These are phyloP conservation scores for Nakazawaea sp. DNA, from an alignment of 805 yeast genomes.

Conservation along the genomic window DNA sequence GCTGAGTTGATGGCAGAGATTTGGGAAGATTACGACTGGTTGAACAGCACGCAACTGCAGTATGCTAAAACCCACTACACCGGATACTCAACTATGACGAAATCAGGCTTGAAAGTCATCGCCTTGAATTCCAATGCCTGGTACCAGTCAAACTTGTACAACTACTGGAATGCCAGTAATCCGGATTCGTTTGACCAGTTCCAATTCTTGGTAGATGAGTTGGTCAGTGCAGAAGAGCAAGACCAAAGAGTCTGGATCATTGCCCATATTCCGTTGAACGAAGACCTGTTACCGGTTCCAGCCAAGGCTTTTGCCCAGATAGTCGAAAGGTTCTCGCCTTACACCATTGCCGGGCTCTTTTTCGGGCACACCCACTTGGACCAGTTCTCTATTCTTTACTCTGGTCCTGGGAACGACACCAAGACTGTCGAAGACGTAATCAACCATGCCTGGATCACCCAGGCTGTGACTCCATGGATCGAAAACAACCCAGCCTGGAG, in stretches of 20 bases:
- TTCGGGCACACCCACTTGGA: constrained; percentile 70
- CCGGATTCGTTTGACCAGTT: constrained; percentile 61
- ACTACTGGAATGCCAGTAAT: constrained; percentile 41
- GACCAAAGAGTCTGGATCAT: constrained; percentile 66
- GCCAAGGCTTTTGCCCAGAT: constrained; percentile 49
- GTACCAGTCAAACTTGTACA: constrained; percentile 57
- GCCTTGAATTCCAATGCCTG: constrained; percentile 63
- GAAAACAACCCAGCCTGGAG: constrained; percentile 67
- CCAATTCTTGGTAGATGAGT: constrained; percentile 54
- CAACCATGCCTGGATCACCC: constrained; percentile 59
- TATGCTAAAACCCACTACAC: constrained; percentile 45
- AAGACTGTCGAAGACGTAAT: constrained; percentile 38
- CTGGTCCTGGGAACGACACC: constrained; percentile 33
- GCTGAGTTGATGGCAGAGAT: constrained; percentile 39
- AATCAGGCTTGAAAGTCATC: constrained; percentile 51
- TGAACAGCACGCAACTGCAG: constrained; percentile 25
- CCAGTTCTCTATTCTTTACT: constrained; percentile 55
- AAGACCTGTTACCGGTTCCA: constrained; percentile 56
- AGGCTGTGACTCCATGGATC: constrained; percentile 56
- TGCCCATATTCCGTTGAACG: constrained; percentile 58
- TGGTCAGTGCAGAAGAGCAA: constrained; percentile 46
- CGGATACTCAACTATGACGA: constrained; percentile 52
- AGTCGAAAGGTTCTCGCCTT: constrained; percentile 61
- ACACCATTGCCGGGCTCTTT: constrained; percentile 61
- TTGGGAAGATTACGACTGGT: constrained; percentile 42